Conservation (phyloP, 768 basidiomycete species). For the Suillus hirtellus region DNA sequence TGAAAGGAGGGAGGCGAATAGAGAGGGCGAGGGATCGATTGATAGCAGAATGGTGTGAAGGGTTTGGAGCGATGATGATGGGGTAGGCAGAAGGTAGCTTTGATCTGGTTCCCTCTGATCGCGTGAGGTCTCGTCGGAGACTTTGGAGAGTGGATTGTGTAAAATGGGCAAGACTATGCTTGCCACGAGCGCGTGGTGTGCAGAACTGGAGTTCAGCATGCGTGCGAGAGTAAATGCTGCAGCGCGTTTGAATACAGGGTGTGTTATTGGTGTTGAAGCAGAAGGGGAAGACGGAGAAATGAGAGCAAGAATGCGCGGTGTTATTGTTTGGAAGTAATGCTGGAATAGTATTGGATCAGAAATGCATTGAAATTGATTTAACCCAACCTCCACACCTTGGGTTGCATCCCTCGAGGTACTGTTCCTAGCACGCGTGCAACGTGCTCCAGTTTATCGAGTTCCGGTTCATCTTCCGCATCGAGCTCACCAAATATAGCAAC, state of each 20-base stretch:
- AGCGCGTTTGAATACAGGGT: conserved; percentile 51
- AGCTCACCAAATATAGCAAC: conserved; percentile 69
- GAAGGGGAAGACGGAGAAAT: conserved; percentile 30
- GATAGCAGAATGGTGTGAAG: conserved; percentile 65
- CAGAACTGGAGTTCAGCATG: conserved; percentile 46
- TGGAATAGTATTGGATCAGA: conserved; percentile 27
- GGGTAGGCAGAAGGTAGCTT: conserved; percentile 9
- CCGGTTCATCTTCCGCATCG: conserved; percentile 49
- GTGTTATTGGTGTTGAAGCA: conserved; percentile 19
- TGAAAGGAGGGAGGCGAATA: conserved; percentile 63
- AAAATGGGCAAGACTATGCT: conserved; percentile 47
- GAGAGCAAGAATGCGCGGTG: conserved; percentile 56
- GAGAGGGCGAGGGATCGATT: conserved; percentile 73
- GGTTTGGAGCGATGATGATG: conserved; percentile 46
- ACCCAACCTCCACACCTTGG: conserved; percentile 43
- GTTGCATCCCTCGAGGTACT: conserved; percentile 56
- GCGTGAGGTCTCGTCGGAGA: neutral
- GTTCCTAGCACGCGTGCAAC: conserved; percentile 62
- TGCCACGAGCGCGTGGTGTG: conserved; percentile 20
- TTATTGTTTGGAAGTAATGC: conserved; percentile 60
- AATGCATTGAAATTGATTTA: neutral
- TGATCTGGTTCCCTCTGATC: neutral
- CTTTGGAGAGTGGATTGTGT: conserved; percentile 50
- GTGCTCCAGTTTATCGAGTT: conserved; percentile 72
- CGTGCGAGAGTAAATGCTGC: conserved; percentile 71